Evolutionary conservation across 371 early-diverging fungal species (phyloP), one percentile per base, ranked within the genome.

Genomic region (Mucor piriformis): DNA sequence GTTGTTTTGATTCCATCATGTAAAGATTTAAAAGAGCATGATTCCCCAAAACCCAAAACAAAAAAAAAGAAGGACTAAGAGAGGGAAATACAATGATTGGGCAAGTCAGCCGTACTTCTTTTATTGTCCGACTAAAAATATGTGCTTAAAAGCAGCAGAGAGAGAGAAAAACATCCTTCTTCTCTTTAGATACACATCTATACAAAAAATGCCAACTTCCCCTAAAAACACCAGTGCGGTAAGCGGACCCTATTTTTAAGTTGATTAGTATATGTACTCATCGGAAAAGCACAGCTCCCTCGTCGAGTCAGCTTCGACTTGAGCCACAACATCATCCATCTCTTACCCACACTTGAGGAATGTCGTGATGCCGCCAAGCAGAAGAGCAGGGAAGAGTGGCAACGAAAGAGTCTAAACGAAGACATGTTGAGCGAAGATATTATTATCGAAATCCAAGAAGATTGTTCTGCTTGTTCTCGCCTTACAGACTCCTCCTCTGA

Each of bases 261-360:
- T 32, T n/a, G 3, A 12, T 13, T 49, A 29, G 18, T 20, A 12
- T 2, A 25, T 15, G 10, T 23, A 7, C n/a, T 6, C 18, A 7
- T 18, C 6, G n/a, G 6, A 18, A 16, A 16, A 42, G 8, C 3
- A 12, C 16, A 53, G 37, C 52, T 53, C 29, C 54, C 54, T 40
- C 74, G 79, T 32, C 55, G 79, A 57, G 79, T 79, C 12, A 76
- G 76, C 42, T 79, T 79, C 44, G 79, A 79, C 29, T 57, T 79
- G 55, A 62, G 62, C 15, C 79, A 79, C 53, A 79, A 76, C 50
- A 61, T 46, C 6, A 67, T 79, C 7, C 60, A 79, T 58, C 50
- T 74, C 20, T 64, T 79, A n/a, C 79, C 79, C 38, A 63, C 72
- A 6, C 54, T 66, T 16, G 63, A 74, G 54, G 61, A 79, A 51